These are phyloP conservation scores for Plenodomus lindquistii DNA, from an alignment of 2,329 filamentous ascomycete species.

Conservation along the genomic window DNA sequence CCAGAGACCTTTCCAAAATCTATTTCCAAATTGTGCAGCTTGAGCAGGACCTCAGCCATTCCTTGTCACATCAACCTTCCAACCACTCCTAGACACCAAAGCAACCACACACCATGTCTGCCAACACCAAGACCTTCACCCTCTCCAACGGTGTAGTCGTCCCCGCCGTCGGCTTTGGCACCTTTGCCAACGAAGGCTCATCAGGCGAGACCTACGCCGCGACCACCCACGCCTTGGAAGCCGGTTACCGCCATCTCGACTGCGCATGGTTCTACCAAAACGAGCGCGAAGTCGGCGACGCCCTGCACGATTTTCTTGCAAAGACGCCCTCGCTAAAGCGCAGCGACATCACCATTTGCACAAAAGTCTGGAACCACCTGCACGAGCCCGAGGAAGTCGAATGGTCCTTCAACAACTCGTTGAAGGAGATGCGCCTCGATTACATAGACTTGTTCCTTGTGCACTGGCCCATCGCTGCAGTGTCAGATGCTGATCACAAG, in stretches of 20 bases:
- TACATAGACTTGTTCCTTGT: constrained; percentile 75
- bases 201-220: constrained; percentile 58
- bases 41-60: constrained; percentile 12
- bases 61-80: background rate
- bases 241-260: constrained; percentile 68
- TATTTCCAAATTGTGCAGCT: too few species aligned
- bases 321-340: constrained; percentile 59
- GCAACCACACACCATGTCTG: background rate
- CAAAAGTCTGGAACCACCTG: constrained; percentile 66
- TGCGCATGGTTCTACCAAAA: constrained; percentile 74
- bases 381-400: constrained; percentile 64
- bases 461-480: constrained; percentile 60
- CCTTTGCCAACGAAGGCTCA: constrained; percentile 72
- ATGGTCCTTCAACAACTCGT: constrained; percentile 62
- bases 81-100: background rate
- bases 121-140: constrained; percentile 52
- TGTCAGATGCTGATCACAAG: constrained; percentile 56
- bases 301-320: constrained; percentile 62
- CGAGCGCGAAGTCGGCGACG: constrained; percentile 70
- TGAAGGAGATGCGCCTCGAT: constrained; percentile 62
- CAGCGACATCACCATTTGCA: constrained; percentile 70
- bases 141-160: constrained; percentile 65
- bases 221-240: constrained; percentile 61
- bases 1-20: background rate
- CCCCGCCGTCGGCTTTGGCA: constrained; percentile 72